A percentile compares a stretch with the other conserved stretches of the same genome.
Conservation (phyloP, 2,329 filamentous ascomycete genomes). For the Albophoma yamanashiensis region DNA sequence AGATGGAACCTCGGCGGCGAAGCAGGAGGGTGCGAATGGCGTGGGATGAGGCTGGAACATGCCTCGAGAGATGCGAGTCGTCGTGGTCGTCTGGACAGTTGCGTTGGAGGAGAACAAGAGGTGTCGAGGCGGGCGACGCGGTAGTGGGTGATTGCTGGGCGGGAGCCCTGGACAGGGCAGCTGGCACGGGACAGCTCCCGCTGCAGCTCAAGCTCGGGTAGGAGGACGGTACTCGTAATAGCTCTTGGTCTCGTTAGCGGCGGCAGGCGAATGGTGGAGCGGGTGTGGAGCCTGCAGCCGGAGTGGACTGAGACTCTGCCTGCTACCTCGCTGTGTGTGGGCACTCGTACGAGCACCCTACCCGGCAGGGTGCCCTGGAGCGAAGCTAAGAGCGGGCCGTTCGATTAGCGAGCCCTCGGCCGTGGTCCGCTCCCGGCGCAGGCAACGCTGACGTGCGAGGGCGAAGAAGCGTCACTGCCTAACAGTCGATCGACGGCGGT, state of each 20-base stretch:
- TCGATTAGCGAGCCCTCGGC: background rate
- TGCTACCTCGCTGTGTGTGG: too few species aligned
- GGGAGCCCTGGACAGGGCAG: background rate
- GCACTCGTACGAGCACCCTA: too few species aligned
- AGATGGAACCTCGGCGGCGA: constrained; percentile 12
- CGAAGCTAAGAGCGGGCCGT: background rate
- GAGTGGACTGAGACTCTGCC: background rate
- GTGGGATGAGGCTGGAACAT: constrained; percentile 47
- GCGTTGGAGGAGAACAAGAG: background rate
- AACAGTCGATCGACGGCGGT: background rate
- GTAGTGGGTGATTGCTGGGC: background rate
- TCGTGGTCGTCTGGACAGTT: background rate
- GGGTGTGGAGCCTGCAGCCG: background rate
- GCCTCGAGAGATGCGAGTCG: constrained; percentile 12
- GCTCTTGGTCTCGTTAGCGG: background rate
- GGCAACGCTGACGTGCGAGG: background rate
- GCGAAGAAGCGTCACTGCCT: background rate
- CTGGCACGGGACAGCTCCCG: background rate
- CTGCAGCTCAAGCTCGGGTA: background rate
- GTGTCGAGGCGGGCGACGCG: background rate
- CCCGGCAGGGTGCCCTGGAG: background rate
- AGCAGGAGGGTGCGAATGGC: constrained; percentile 33
- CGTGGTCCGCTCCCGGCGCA: background rate
- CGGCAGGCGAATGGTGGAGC: background rate
- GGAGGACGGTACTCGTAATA: background rate